Base-by-base conservation (phyloP, 2,329 filamentous ascomycete genomes). In the Penicillium griseofulvum region DNA sequence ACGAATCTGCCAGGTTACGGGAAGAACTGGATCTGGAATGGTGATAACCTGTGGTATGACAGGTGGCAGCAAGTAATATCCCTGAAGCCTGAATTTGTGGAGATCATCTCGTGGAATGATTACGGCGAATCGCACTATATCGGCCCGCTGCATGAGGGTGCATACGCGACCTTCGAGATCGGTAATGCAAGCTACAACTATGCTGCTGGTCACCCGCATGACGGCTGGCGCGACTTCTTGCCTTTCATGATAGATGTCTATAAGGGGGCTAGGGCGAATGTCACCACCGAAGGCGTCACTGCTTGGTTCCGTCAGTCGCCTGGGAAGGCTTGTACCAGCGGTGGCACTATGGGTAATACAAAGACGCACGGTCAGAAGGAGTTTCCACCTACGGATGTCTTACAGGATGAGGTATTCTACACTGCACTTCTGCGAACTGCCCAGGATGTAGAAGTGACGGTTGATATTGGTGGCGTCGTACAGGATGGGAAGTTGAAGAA, bases 21-120 rank as follows among this genome's bases (percentile, higher is more conserved):
- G 39, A 87, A 87, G 71, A 84, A 85, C 65, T 87, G 84, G 83
- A 73, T 86, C 6, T 87, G 82, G 76, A 77, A 78, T 22, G 81
- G 83, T n/a, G 84, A 87, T 60, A 74, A 80, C 52, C 69, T 87
- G 12, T 88, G 85, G 83, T 79, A 77, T 57, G 74, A 83, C 51
- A 80, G 84, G 9, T 87, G 84, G 84, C 70, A 76, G 49, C 76
- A 84, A 56, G 76, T 81, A 11, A 14, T 38, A 14, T 54, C 41
- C 2, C 24, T 56, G 17, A 38, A 53, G 17, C 43, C 52, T 10
- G 39, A 45, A 2, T 43, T 48, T 16, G 50, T 53, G 29, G 54
- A 56, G 31, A 58, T 58, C 11, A 58, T 58, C 43, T 55, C 56
- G 5, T 58, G 56, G 56, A 56, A 58, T 14, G 83, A 86, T 63